phyloP scores from a whole-genome alignment of 371 early-diverging fungal genomes.

The Mortierella polycephala region DNA sequence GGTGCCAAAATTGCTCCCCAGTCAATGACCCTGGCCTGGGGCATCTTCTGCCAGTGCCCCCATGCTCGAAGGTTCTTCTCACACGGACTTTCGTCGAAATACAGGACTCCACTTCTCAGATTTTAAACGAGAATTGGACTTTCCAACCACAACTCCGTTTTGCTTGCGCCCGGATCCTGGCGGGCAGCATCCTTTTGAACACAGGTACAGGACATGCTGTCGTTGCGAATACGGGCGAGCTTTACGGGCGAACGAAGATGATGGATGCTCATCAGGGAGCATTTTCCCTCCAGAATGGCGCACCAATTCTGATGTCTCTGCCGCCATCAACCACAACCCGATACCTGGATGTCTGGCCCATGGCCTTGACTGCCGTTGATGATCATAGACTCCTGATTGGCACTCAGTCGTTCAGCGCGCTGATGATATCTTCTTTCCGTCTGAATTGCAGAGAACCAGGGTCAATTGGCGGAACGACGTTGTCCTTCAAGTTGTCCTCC shows the following conservation, averaged over 20 bases:
- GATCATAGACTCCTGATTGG: constrained; percentile 40
- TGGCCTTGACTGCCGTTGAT: constrained; percentile 23
- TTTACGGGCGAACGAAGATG: constrained; percentile 29
- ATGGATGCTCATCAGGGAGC: constrained; percentile 10
- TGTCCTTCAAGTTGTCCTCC: constrained; percentile 1
- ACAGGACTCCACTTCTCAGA: constrained; percentile 9
- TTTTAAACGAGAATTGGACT: constrained; percentile 40
- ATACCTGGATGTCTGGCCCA: constrained; percentile 50
- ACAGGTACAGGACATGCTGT: constrained; percentile 16
- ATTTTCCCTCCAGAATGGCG: not conserved
- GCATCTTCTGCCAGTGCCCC: constrained; percentile 1
- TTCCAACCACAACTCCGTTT: constrained; percentile 28
- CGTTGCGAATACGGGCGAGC: constrained; percentile 48
- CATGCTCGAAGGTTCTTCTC: not conserved
- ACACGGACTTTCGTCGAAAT: constrained; percentile 22
- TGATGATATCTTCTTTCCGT: constrained; percentile 33
- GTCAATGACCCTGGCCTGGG: too few relatives aligned
- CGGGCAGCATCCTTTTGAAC: constrained; percentile 27
- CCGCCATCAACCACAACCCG: constrained; percentile 21
- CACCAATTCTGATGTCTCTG: constrained; percentile 8
- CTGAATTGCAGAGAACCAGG: constrained; percentile 3
- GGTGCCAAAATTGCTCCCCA: too few relatives aligned
- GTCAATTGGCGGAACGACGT: constrained; percentile 10
- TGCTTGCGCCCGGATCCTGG: constrained; percentile 22
- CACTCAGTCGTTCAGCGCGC: constrained; percentile 31